Conservation (phyloP, 148 eudicot genomes). For the Drosera capensis region DNA sequence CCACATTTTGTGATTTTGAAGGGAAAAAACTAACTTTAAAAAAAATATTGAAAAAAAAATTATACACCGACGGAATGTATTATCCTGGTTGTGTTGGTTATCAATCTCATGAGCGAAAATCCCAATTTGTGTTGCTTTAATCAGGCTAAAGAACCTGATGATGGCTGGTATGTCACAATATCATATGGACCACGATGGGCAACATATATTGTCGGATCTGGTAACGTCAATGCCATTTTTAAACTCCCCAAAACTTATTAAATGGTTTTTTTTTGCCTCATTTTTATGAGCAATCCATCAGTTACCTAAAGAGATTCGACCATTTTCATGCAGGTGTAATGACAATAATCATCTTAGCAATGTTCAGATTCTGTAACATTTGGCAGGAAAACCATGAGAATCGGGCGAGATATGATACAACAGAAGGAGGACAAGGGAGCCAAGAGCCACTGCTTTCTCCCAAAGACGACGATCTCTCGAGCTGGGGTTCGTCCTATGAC, state of each 20-base stretch:
- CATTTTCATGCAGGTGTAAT: conserved; percentile 15
- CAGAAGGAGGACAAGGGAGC: conserved; percentile 7
- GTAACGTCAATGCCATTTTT: conserved; percentile 7
- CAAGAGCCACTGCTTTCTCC: conserved; percentile 32
- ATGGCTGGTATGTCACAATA: conserved; percentile 22
- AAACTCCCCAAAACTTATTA: not conserved
- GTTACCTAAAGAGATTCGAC: not conserved
- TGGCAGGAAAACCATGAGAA: conserved; percentile 3
- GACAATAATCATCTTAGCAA: conserved; percentile 15
- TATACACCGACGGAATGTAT: not conserved
- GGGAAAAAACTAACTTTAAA: too few relatives aligned
- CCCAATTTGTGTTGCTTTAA: not conserved
- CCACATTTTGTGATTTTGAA: too few relatives aligned
- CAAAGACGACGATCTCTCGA: conserved; percentile 25
- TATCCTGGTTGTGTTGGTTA: not conserved
- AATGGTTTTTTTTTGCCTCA: not conserved
- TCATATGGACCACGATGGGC: conserved; percentile 48
- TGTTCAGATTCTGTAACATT: conserved; percentile 21
- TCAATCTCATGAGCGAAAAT: not conserved
- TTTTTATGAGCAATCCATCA: not conserved
- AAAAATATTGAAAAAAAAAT: too few relatives aligned
- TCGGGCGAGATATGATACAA: not conserved
- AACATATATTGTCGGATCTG: conserved; percentile 29
- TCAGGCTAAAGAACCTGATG: conserved; percentile 18
- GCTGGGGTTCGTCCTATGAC: conserved; percentile 42